A percentile compares a stretch with the other conserved stretches of the same genome.
Evolutionary conservation across 23 red algal species (phyloP).

Genomic region (Gracilaria vermiculophylla): DNA sequence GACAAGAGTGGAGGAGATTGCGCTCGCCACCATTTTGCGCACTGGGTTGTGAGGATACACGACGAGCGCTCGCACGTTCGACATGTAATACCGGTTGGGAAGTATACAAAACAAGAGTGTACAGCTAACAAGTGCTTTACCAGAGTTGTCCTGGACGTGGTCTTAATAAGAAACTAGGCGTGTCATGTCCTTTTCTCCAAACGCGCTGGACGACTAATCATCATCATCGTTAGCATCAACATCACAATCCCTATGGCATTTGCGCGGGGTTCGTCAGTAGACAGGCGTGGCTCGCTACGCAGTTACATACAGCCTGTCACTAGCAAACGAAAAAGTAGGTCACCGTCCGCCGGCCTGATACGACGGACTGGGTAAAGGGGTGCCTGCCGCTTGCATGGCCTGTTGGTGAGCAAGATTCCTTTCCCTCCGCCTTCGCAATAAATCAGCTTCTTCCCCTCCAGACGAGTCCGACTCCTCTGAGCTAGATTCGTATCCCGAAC

Average conservation of each 20-base stretch:
- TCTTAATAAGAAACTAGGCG: not conserved
- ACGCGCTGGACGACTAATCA: not conserved
- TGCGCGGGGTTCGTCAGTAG: not conserved
- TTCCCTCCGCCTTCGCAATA: conserved; percentile 43
- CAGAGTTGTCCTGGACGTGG: not conserved
- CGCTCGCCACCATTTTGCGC: not conserved
- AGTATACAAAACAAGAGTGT: too few relatives aligned
- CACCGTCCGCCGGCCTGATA: conserved; percentile 27
- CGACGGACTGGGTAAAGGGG: conserved; percentile 50
- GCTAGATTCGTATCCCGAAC: conserved; percentile 31
- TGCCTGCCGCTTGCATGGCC: conserved; percentile 59
- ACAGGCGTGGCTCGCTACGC: not conserved
- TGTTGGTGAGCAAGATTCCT: conserved; percentile 66
- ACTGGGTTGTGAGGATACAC: not conserved
- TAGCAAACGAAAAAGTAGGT: not conserved
- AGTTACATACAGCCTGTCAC: not conserved
- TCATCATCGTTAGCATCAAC: too few relatives aligned
- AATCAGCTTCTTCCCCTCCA: conserved; percentile 44
- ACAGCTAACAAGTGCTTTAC: not conserved
- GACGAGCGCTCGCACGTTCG: not conserved
- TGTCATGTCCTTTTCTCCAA: too few relatives aligned
- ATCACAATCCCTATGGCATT: too few relatives aligned
- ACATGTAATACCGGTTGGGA: too few relatives aligned
- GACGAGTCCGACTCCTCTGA: conserved; percentile 41
- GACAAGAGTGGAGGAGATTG: conserved; percentile 10